Evolutionary conservation across 345 rosid genomes (phyloP).

Genomic region (Erodium maritimum): DNA sequence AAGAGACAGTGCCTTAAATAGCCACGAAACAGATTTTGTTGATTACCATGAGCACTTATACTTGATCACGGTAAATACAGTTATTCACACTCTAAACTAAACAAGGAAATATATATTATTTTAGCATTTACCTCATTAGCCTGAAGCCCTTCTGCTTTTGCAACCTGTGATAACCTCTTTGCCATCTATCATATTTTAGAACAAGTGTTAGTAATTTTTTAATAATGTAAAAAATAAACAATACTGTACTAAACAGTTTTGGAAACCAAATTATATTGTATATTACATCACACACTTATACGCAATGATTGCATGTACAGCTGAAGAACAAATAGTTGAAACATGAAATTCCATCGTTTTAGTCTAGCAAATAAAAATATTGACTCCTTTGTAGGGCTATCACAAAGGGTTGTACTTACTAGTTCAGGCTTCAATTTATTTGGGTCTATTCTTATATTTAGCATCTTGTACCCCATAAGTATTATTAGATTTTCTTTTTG

Average conservation of each 20-base stretch:
- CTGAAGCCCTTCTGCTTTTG: conserved; percentile 76
- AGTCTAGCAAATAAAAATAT: neutral
- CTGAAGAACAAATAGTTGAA: no score
- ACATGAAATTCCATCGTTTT: neutral
- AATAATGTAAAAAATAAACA: conserved; percentile 13
- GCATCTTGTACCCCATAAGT: neutral
- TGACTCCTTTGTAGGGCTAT: neutral
- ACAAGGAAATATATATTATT: neutral
- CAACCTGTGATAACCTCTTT: conserved; percentile 78
- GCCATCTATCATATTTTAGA: conserved; percentile 52
- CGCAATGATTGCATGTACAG: no score
- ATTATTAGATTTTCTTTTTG: neutral
- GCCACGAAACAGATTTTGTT: neutral
- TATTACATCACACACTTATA: neutral
- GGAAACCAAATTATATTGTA: neutral
- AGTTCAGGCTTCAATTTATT: neutral
- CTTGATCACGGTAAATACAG: neutral
- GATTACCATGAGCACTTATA: neutral
- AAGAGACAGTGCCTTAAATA: neutral
- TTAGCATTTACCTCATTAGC: conserved; percentile 31
- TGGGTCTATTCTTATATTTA: neutral
- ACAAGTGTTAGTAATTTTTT: neutral
- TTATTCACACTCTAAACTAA: neutral
- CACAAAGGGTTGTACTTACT: neutral
- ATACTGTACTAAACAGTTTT: neutral